Evolutionary conservation across 176 grass and related monocot genomes (phyloP).

Genomic region (Ensete glaucum): DNA sequence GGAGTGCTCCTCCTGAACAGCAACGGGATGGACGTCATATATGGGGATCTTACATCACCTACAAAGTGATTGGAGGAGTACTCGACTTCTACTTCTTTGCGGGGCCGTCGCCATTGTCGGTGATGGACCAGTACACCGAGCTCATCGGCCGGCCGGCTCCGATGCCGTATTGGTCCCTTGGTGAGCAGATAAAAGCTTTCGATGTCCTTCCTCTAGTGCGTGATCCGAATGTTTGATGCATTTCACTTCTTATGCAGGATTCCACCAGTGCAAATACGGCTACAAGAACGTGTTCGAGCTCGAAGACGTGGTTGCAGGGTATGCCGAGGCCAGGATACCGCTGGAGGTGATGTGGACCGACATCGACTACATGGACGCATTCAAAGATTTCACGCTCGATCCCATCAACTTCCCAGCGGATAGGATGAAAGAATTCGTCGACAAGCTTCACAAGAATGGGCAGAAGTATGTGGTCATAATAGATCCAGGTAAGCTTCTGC

Average conservation of each 20-base stretch:
- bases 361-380: slow-evolving; percentile 91
- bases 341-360: slow-evolving; percentile 96
- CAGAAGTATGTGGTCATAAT: slow-evolving; percentile 82
- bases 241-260: slow-evolving; percentile 33
- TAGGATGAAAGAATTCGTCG: slow-evolving; percentile 43
- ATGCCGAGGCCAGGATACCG: slow-evolving; percentile 62
- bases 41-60: slow-evolving; percentile 58
- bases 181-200: slow-evolving; percentile 13
- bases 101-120: slow-evolving; percentile 44
- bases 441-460: slow-evolving; percentile 51
- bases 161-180: slow-evolving; percentile 92
- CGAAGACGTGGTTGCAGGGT: slow-evolving; percentile 57
- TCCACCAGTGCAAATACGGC: slow-evolving; percentile 74
- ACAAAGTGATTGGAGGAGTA: slow-evolving; percentile 82
- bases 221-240: background rate
- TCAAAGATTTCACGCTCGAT: slow-evolving; percentile 74
- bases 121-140: slow-evolving; percentile 81
- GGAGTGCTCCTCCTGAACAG: slow-evolving; percentile 86
- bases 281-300: slow-evolving; percentile 59
- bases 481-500: slow-evolving; percentile 46
- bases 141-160: slow-evolving; percentile 58
- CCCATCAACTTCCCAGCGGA: slow-evolving; percentile 55
- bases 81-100: slow-evolving; percentile 88
- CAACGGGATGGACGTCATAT: slow-evolving; percentile 81
- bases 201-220: background rate